These are phyloP conservation scores for Megacollybia marginata DNA, from an alignment of 768 basidiomycete species.

Conservation along the genomic window DNA sequence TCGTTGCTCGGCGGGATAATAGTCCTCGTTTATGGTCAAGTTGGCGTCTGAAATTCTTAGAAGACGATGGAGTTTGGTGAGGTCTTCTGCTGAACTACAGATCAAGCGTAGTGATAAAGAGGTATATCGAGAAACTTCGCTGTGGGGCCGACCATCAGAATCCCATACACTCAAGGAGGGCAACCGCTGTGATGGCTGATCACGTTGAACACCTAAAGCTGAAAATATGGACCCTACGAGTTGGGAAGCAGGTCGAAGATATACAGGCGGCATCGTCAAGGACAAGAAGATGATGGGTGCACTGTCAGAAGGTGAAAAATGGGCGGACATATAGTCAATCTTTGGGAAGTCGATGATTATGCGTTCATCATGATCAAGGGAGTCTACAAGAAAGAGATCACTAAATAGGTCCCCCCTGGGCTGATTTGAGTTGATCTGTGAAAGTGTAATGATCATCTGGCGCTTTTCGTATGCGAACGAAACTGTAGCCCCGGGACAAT, in stretches of 20 bases:
- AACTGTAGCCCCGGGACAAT: background rate
- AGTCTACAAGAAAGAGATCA: background rate
- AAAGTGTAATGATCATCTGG: too few relatives aligned
- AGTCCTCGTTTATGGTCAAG: slow-evolving; percentile 19
- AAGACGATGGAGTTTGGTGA: slow-evolving; percentile 31
- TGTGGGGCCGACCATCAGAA: slow-evolving; percentile 18
- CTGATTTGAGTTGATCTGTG: too few relatives aligned
- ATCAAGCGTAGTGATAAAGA: slow-evolving; percentile 36
- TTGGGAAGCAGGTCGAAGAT: too few relatives aligned
- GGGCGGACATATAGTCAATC: slow-evolving; percentile 18
- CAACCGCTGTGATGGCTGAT: too few relatives aligned
- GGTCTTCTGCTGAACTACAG: slow-evolving; percentile 26
- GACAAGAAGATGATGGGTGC: too few relatives aligned
- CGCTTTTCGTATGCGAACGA: too few relatives aligned
- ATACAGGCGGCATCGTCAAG: too few relatives aligned
- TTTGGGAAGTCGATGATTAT: slow-evolving; percentile 36
- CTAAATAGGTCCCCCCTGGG: too few relatives aligned
- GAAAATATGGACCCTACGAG: too few relatives aligned
- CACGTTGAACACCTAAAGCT: too few relatives aligned
- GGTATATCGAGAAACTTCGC: slow-evolving; percentile 40
- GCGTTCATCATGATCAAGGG: slow-evolving; percentile 5
- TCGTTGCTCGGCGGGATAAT: slow-evolving; percentile 32
- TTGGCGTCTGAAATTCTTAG: slow-evolving; percentile 31
- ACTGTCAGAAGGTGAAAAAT: too few relatives aligned
- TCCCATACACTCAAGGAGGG: slow-evolving; percentile 4